These are phyloP conservation scores for Cupressus sempervirens DNA, from an alignment of 75 land plant genomes.

Conservation along the genomic window DNA sequence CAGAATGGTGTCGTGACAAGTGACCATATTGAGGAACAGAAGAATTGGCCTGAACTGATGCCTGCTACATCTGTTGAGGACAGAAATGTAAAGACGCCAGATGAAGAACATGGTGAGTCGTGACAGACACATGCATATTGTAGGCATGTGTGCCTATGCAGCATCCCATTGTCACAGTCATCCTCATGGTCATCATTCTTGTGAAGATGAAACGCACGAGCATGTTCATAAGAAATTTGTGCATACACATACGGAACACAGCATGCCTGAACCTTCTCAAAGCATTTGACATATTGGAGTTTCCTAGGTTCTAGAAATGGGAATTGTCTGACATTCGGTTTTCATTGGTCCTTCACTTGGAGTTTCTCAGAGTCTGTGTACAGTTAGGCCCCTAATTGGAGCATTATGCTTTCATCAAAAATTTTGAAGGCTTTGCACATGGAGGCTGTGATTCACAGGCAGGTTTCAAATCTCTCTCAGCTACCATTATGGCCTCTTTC, in stretches of 20 bases:
- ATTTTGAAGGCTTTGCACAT: conserved; percentile 96
- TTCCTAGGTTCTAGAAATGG: conserved; percentile 88
- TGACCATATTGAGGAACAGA: neutral
- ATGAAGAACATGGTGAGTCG: conserved; percentile 35
- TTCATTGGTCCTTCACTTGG: conserved; percentile 93
- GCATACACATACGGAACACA: conserved; percentile 16
- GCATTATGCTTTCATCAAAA: conserved; percentile 89
- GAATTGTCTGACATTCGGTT: conserved; percentile 83
- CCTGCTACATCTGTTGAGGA: neutral
- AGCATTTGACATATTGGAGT: conserved; percentile 69
- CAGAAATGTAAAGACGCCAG: neutral
- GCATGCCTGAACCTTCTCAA: conserved; percentile 13
- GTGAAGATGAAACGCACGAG: conserved; percentile 29
- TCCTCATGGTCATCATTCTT: conserved; percentile 41
- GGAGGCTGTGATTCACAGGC: conserved; percentile 95
- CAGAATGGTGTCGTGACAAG: conserved; percentile 10
- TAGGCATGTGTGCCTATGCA: conserved; percentile 84
- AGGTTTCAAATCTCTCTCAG: conserved; percentile 39
- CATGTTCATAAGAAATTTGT: conserved; percentile 20
- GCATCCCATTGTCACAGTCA: conserved; percentile 77
- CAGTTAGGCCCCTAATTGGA: conserved; percentile 69
- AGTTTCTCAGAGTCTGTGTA: conserved; percentile 82
- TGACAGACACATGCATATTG: conserved; percentile 73
- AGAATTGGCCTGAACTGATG: neutral
- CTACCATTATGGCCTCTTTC: conserved; percentile 67